Conservation (phyloP, 2,329 filamentous ascomycete genomes). For the Aspergillus melleus region DNA sequence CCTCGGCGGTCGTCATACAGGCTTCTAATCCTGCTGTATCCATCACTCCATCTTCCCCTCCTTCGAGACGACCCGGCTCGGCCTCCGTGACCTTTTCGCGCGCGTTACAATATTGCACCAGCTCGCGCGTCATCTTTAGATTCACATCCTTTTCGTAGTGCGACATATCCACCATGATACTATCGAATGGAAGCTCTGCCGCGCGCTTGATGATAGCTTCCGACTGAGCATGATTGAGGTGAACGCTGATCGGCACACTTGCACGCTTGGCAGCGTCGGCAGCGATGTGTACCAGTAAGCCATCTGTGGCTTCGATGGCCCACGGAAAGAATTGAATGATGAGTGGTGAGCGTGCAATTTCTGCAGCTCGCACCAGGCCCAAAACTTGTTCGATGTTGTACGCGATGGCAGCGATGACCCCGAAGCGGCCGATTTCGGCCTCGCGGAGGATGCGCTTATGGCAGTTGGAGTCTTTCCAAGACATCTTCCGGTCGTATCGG, state of each 20-base stretch:
- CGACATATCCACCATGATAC: constrained; percentile 73
- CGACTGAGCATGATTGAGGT: constrained; percentile 64
- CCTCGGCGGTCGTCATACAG: constrained; percentile 61
- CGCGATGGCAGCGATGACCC: constrained; percentile 49
- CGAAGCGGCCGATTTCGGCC: constrained; percentile 57
- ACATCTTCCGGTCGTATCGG: too few species aligned
- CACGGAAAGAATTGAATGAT: constrained; percentile 72
- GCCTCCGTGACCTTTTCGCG: constrained; percentile 66
- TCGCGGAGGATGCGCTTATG: constrained; percentile 52
- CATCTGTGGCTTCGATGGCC: constrained; percentile 63
- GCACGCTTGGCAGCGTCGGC: constrained; percentile 50
- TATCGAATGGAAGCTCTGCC: constrained; percentile 59
- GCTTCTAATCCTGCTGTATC: constrained; percentile 61
- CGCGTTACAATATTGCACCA: constrained; percentile 61
- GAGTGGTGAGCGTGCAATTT: constrained; percentile 63
- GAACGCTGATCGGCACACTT: constrained; percentile 58
- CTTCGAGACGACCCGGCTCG: constrained; percentile 67
- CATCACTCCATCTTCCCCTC: constrained; percentile 71
- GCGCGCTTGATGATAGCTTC: constrained; percentile 59
- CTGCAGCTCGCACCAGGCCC: constrained; percentile 64
- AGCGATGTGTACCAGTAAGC: too few species aligned
- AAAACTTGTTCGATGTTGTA: constrained; percentile 66
- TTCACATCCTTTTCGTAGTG: constrained; percentile 69
- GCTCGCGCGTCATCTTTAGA: constrained; percentile 58
- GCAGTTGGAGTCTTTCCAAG: constrained; percentile 20